Conservation (phyloP, 2,329 filamentous ascomycete species). For the Pseudocercospora macadamiae region DNA sequence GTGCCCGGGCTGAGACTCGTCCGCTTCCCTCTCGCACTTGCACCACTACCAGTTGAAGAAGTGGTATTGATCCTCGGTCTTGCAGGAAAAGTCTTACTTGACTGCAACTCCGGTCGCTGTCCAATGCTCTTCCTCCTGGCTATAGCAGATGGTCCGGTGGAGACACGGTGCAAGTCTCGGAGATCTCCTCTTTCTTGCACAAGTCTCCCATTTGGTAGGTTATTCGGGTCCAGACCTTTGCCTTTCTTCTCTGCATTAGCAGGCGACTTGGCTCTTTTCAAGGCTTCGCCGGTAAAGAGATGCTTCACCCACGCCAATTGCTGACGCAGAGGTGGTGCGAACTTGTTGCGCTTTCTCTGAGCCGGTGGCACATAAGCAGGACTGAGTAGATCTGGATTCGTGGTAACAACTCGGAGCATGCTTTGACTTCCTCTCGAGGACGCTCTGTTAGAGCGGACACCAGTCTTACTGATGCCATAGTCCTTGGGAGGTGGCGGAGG, state of each 20-base stretch:
- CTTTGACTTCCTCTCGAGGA: constrained; percentile 63
- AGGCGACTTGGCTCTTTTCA: constrained; percentile 65
- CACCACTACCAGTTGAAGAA: constrained; percentile 38
- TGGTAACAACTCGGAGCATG: constrained; percentile 81
- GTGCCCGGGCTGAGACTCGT: constrained; percentile 72
- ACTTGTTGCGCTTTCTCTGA: constrained; percentile 54
- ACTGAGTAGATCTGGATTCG: constrained; percentile 64
- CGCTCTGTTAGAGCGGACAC: constrained; percentile 58
- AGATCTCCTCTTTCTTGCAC: constrained; percentile 25
- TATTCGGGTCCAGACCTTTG: constrained; percentile 23
- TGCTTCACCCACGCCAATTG: constrained; percentile 70
- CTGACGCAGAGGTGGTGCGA: constrained; percentile 66
- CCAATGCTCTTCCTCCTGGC: constrained; percentile 37
- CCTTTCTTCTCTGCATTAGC: constrained; percentile 28
- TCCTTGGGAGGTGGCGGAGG: constrained; percentile 88
- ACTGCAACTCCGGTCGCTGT: constrained; percentile 43
- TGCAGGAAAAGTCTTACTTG: constrained; percentile 43
- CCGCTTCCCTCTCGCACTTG: constrained; percentile 41
- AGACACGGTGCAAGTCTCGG: constrained; percentile 41
- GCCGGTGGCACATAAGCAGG: constrained; percentile 51
- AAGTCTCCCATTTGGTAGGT: constrained; percentile 21
- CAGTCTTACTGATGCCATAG: constrained; percentile 46
- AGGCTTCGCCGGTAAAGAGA: constrained; percentile 68
- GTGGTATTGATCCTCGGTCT: constrained; percentile 50
- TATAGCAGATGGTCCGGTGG: constrained; percentile 39